Evolutionary conservation across 768 basidiomycete species (phyloP), one percentile per base, ranked within the genome.

Genomic region (Pleurotus sapidus): DNA sequence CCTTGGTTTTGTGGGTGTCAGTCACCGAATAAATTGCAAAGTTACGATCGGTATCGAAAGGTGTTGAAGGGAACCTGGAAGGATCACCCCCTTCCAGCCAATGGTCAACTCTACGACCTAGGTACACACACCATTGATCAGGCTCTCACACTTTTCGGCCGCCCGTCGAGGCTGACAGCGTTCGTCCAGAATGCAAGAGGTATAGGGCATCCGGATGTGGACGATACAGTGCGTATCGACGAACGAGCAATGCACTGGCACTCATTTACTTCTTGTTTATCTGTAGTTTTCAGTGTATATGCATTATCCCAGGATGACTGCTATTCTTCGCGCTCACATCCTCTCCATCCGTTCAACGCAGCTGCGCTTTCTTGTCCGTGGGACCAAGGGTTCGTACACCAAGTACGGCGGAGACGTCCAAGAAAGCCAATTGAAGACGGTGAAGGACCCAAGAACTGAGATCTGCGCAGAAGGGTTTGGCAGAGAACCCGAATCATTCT

Each of bases 61-160:
- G 75, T 71, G 1, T 68, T 86, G 27, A 88, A 87, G 63, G 82
- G 85, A 11, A 82, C 84, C 0, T 96, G 93, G 93, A 94, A 93
- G 69, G 91, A 93, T 58, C 69, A 79, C 27, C 75, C 83, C 1
- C 73, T 77, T 1, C 83, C 86, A 23, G 84, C 80, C 17, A 79
- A 79, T 47, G 89, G 91, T 4, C 75, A 82, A 24, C 82, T 85
- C 2, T 95, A 85, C 68, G 91, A 95, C 68, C 78, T 95, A 23
- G 92, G 89, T 4, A 73, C 88, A 5, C 91, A 95, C 68, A 77
- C 93, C 25, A 83, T 93, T 61, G 91, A 93, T 72, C 91, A 93
- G 69, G 77, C 83, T 4, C 73, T 93, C 27, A 74, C 75, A 8
- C 77, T 95, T 40, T 93, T 94, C 65, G 93, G 93, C 38, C 75